Percentiles rank a stretch among this genome's conserved stretches.
Evolutionary conservation across 441 rosid genomes (phyloP).

Genomic region (California macrophylla): DNA sequence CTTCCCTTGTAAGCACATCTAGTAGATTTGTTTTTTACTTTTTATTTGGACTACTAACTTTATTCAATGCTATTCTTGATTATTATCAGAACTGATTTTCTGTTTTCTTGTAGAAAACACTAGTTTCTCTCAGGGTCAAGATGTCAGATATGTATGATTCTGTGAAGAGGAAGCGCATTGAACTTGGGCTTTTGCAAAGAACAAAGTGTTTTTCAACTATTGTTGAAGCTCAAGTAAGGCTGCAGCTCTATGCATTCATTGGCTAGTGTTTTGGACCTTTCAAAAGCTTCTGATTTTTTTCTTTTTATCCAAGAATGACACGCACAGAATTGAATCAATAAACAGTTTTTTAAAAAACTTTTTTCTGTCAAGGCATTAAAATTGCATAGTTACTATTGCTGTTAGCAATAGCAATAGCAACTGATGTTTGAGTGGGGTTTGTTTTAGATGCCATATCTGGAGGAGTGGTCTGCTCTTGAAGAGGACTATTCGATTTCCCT

Average conservation of each 20-base stretch:
- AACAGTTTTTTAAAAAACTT: too few species aligned
- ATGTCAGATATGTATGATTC: conserved; percentile 45
- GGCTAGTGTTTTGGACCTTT: not conserved
- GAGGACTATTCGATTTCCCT: conserved; percentile 45
- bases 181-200: conserved; percentile 37
- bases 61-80: not conserved
- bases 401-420: too few species aligned
- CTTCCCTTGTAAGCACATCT: not conserved
- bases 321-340: not conserved
- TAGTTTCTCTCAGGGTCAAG: conserved; percentile 43
- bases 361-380: not conserved
- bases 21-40: not conserved
- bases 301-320: not conserved
- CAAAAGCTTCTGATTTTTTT: not conserved
- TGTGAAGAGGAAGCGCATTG: conserved; percentile 46
- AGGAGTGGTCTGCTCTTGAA: conserved; percentile 49
- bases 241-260: not conserved
- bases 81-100: not conserved
- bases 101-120: conserved; percentile 37
- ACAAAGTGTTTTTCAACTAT: conserved; percentile 32
- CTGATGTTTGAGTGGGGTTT: conserved; percentile 1
- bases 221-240: conserved; percentile 56
- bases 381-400: not conserved
- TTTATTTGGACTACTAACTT: not conserved
- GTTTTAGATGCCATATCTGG: conserved; percentile 59